Percentiles rank a stretch among this genome's conserved stretches.
These are phyloP conservation scores for Symbiodinium natans DNA, from an alignment of 73 alveolate species.

Conservation along the genomic window DNA sequence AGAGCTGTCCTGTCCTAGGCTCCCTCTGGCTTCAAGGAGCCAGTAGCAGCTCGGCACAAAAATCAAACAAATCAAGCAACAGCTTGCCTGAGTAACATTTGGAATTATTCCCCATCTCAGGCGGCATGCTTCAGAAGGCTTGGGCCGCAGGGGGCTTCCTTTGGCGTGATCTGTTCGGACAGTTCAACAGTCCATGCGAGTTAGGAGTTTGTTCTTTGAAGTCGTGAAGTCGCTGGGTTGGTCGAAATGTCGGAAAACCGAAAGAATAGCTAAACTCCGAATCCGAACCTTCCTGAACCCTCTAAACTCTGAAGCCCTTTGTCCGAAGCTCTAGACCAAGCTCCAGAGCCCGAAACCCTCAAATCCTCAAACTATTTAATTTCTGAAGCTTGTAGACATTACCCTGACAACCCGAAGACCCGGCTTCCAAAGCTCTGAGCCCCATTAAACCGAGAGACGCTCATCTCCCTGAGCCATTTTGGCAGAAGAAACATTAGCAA, in stretches of 20 bases:
- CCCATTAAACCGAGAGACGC: neutral
- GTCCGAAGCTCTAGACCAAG: neutral
- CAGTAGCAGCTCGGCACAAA: neutral
- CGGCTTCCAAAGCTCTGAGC: neutral
- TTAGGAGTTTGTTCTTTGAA: no score
- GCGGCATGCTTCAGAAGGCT: no score
- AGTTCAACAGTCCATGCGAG: no score
- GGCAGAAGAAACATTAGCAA: neutral
- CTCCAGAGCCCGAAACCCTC: neutral
- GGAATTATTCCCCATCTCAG: no score
- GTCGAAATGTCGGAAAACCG: neutral
- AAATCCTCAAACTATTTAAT: neutral
- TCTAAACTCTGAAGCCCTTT: no score
- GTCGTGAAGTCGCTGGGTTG: no score
- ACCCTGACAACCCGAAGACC: neutral
- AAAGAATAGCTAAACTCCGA: neutral
- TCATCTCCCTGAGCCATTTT: neutral
- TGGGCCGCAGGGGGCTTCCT: no score
- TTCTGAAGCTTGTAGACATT: neutral
- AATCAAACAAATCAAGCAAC: no score
- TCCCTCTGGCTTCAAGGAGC: neutral
- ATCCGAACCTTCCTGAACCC: neutral
- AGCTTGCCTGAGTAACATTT: no score
- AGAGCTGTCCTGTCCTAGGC: neutral
- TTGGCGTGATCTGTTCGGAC: no score